Percentiles rank a stretch among this genome's conserved stretches.
These are phyloP conservation scores for Crithidia bombi DNA, from an alignment of 208 protist species.

Conservation along the genomic window DNA sequence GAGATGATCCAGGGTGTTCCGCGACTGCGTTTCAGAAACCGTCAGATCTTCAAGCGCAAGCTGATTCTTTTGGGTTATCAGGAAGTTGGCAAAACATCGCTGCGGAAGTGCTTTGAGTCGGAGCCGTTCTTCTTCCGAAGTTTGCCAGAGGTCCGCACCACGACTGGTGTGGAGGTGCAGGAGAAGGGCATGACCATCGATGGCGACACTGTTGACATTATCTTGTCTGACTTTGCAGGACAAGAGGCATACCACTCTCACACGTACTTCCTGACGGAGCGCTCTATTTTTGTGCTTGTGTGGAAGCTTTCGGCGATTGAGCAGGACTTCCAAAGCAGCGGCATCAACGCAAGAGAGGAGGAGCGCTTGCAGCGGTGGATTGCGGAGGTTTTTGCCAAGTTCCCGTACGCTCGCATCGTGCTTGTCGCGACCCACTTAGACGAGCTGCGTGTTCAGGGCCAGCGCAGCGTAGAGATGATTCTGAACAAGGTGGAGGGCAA, in stretches of 20 bases:
- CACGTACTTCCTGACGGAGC: conserved; percentile 84
- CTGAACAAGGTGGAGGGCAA: conserved; percentile 79
- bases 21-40: conserved; percentile 56
- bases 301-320: conserved; percentile 91
- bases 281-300: conserved; percentile 87
- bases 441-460: conserved; percentile 81
- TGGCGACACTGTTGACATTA: conserved; percentile 64
- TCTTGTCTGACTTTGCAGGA: conserved; percentile 86
- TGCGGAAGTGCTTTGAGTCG: conserved; percentile 89
- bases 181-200: conserved; percentile 62
- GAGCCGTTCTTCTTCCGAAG: conserved; percentile 83
- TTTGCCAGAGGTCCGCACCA: conserved; percentile 82
- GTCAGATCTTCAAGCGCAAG: conserved; percentile 78
- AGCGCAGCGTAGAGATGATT: conserved; percentile 88
- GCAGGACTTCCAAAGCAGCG: conserved; percentile 80
- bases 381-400: conserved; percentile 89
- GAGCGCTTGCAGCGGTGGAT: conserved; percentile 86
- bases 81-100: conserved; percentile 90
- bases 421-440: conserved; percentile 91
- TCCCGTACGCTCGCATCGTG: conserved; percentile 69
- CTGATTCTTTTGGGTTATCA: conserved; percentile 86
- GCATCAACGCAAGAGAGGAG: conserved; percentile 83
- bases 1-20: conserved; percentile 23
- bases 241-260: conserved; percentile 91
- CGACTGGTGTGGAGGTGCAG: conserved; percentile 82